A percentile compares a stretch with the other conserved stretches of the same genome.
Evolutionary conservation across 2,329 filamentous ascomycete genomes (phyloP).

Genomic region (Penicillium aurantiogriseum): DNA sequence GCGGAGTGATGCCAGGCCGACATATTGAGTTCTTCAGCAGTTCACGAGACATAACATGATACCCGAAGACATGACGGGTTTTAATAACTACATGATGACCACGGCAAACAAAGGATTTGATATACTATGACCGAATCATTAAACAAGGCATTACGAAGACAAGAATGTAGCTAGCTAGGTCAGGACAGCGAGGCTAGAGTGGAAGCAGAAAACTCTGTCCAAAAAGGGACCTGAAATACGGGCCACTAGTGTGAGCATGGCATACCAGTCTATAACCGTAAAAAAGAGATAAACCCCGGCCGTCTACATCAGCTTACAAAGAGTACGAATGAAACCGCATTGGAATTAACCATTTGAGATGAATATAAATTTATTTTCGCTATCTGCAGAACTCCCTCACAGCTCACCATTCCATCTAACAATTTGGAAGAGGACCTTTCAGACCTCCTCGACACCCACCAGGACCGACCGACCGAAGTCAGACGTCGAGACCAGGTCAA

Average conservation of each 20-base stretch:
- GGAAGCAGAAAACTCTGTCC: background rate
- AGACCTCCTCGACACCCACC: constrained; percentile 89
- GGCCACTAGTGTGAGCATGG: too few species aligned
- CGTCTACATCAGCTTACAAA: too few species aligned
- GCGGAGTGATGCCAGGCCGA: background rate
- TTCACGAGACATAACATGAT: constrained; percentile 13
- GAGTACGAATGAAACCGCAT: too few species aligned
- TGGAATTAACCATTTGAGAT: too few species aligned
- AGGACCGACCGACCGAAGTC: constrained; percentile 73
- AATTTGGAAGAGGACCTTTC: constrained; percentile 65
- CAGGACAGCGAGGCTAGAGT: too few species aligned
- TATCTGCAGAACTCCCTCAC: background rate
- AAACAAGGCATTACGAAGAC: too few species aligned
- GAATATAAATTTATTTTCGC: background rate
- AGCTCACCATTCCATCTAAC: constrained; percentile 48
- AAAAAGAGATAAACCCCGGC: too few species aligned
- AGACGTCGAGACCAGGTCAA: constrained; percentile 70
- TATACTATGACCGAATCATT: background rate
- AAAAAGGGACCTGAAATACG: too few species aligned
- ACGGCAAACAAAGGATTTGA: background rate
- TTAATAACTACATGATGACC: background rate
- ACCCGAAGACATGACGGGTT: background rate
- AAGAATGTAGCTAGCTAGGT: background rate
- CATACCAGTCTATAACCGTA: too few species aligned
- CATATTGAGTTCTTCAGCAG: background rate